Evolutionary conservation across 106 monocot genomes (phyloP).

Genomic region (Hemerocallis citrina): DNA sequence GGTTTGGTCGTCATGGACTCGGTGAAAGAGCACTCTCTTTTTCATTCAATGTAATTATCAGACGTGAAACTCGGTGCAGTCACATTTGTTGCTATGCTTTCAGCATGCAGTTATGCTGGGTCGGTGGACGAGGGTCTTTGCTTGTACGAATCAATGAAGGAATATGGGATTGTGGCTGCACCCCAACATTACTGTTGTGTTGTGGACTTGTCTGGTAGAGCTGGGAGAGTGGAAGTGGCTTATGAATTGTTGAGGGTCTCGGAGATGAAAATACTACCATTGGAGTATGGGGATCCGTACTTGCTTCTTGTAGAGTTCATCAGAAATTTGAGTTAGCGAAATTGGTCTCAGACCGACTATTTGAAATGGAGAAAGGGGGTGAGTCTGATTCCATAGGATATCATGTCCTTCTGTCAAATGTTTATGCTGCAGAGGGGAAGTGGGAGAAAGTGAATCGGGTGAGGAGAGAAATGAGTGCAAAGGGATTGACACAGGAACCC

Average conservation of each 20-base stretch:
- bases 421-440: slow-evolving; percentile 56
- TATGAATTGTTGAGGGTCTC: slow-evolving; percentile 48
- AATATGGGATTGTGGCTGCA: slow-evolving; percentile 41
- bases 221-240: slow-evolving; percentile 83
- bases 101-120: slow-evolving; percentile 81
- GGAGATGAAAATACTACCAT: slow-evolving; percentile 37
- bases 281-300: slow-evolving; percentile 83
- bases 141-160: slow-evolving; percentile 60
- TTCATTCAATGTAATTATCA: slow-evolving; percentile 40
- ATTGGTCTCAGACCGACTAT: slow-evolving; percentile 45
- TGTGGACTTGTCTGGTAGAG: slow-evolving; percentile 79
- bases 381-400: slow-evolving; percentile 49
- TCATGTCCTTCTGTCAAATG: slow-evolving; percentile 73
- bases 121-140: slow-evolving; percentile 74
- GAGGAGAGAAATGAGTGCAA: slow-evolving; percentile 70
- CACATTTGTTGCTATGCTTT: slow-evolving; percentile 67
- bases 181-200: slow-evolving; percentile 79
- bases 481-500: slow-evolving; percentile 56
- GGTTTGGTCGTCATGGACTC: slow-evolving; percentile 70
- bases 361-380: slow-evolving; percentile 39
- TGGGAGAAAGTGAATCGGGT: slow-evolving; percentile 68
- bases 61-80: slow-evolving; percentile 56
- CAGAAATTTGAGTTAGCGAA: slow-evolving; percentile 58
- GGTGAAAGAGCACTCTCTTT: slow-evolving; percentile 67
- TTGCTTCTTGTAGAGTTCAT: slow-evolving; percentile 74